Base-by-base conservation (phyloP, 2,329 filamentous ascomycete genomes). In the Aspergillus amoenus region DNA sequence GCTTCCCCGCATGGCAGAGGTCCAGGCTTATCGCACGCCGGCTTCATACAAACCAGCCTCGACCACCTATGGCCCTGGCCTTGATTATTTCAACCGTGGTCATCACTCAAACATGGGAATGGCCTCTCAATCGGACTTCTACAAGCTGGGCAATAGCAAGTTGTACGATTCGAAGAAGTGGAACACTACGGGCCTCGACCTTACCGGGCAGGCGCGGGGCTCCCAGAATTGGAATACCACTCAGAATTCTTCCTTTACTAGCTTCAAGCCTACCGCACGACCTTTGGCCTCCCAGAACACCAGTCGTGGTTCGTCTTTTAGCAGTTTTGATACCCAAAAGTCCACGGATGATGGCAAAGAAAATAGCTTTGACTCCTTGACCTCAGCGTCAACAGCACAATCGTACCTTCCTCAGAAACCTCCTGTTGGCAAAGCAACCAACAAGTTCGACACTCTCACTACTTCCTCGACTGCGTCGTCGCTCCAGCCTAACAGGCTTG, bases 291-390 rank as follows among this genome's bases (percentile, higher is more conserved):
- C 24, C 45, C 45, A 27, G 34, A 49, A 49, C 8, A 49, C 54
- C 32, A 58, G 52, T 17, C 51, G 61, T 17, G 58, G 55, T 52
- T 59, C 59, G 2, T 59, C 56, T 11, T 57, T 59, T 24, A 62
- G 52, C 37, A 60, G 47, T 21, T 22, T 56, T 5, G 39, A 54
- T 11, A 59, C 52, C 12, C 46, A 57, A 30, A 55, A 51, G 39
- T 54, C 56, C 5, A 48, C 55, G 7, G 56, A 56, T 15, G 47
- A 57, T 21, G 37, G 53, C 22, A 55, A 55, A 52, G 41, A 40
- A 3, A 37, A 24, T 8, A 60, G 53, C 27, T 58, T 61, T 24
- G 55, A 59, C n/a, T 60, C 56, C 4, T 18, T 37, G 7, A 59
- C 58, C 5, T 56, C 61, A 11, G 27, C 57, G 18, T 50, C 55